Conservation (phyloP, 2,329 filamentous ascomycete genomes). For the Aureobasidium sp. region DNA sequence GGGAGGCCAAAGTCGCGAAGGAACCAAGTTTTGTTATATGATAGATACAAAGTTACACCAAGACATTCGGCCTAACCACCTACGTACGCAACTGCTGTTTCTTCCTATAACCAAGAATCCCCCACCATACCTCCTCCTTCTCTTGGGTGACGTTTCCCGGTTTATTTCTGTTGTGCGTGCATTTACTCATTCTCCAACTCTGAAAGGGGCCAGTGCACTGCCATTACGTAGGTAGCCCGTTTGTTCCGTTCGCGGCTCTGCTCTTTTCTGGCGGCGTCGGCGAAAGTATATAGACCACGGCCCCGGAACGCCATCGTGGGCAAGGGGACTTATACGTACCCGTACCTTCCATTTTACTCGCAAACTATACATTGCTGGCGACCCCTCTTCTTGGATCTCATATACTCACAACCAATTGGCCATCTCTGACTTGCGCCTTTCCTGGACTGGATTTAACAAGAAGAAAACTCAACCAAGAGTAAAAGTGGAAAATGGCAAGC, state of each 20-base stretch:
- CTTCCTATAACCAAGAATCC: not conserved
- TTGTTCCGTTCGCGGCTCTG: not conserved
- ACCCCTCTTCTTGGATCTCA: not conserved
- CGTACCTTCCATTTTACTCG: not conserved
- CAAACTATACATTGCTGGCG: not conserved
- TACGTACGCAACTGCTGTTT: not conserved
- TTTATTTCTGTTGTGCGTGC: not conserved
- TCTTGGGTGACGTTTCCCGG: not conserved
- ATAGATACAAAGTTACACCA: not conserved
- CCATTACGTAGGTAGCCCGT: conserved; percentile 6
- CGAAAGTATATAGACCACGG: not conserved
- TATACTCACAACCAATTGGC: not conserved
- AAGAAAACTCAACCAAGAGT: not conserved
- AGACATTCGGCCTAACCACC: not conserved
- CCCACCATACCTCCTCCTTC: not conserved
- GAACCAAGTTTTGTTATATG: not conserved
- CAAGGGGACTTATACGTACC: not conserved
- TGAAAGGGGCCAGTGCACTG: conserved; percentile 5
- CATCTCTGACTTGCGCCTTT: not conserved
- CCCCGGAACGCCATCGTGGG: conserved; percentile 1
- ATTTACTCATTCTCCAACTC: not conserved
- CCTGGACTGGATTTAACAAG: not conserved
- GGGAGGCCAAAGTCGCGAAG: not conserved
- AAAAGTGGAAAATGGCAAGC: conserved; percentile 2
- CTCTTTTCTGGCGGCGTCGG: not conserved